Percentiles rank a stretch among this genome's conserved stretches.
Evolutionary conservation across 139 green algal genomes (phyloP).

Genomic region (Tetradesmus obliquus): DNA sequence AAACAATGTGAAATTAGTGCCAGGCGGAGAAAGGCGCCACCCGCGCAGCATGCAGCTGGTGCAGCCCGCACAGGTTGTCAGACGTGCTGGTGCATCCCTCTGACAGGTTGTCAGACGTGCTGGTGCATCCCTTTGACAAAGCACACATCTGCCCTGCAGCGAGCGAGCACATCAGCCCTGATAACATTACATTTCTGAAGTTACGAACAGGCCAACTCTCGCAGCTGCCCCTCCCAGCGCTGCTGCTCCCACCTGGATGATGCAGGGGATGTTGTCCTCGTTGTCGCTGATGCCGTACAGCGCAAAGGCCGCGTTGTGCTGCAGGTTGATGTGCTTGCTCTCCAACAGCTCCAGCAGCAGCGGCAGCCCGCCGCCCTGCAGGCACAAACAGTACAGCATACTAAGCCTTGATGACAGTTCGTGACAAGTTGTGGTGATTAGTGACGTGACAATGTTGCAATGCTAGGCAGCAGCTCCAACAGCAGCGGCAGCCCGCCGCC

Average conservation of each 20-base stretch:
- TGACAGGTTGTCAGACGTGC: no score
- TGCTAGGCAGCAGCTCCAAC: background rate
- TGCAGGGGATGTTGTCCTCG: constrained; percentile 96
- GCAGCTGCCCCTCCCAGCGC: constrained; percentile 64
- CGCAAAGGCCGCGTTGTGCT: constrained; percentile 96
- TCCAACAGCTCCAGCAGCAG: constrained; percentile 94
- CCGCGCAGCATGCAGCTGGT: background rate
- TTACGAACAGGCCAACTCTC: background rate
- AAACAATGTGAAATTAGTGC: background rate
- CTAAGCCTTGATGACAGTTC: background rate
- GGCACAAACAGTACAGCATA: constrained; percentile 63
- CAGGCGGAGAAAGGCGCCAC: background rate
- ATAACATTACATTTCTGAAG: constrained; percentile 30
- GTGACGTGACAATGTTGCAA: no score
- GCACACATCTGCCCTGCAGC: no score
- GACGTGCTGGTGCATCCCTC: no score
- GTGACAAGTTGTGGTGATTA: no score
- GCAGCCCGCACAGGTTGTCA: no score
- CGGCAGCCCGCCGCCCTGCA: constrained; percentile 84
- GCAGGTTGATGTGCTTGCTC: constrained; percentile 84
- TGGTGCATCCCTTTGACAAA: no score
- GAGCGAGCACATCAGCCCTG: constrained; percentile 57
- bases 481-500: no score
- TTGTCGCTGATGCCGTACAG: constrained; percentile 98
- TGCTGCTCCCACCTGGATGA: constrained; percentile 75